Conservation (phyloP, 1,284 basidiomycete species). For the Cryptococcus sp. region DNA sequence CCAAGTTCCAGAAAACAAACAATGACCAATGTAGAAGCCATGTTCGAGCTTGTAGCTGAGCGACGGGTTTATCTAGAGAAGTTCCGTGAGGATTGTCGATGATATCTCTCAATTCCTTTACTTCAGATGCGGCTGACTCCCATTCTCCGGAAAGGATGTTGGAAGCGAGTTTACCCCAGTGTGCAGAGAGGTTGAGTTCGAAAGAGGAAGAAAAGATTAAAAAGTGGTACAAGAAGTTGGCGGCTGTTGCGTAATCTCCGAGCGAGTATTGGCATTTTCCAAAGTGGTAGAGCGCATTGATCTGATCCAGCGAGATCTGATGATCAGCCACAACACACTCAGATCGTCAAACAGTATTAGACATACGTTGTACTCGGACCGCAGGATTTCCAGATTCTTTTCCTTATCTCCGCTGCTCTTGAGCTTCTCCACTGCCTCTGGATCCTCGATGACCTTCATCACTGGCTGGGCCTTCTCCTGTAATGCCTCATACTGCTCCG, state of each 20-base stretch:
- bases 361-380: conserved; percentile 85
- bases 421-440: conserved; percentile 73
- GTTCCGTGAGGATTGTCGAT: conserved; percentile 65
- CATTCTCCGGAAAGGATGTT: conserved; percentile 93
- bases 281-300: conserved; percentile 93
- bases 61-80: conserved; percentile 58
- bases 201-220: conserved; percentile 90
- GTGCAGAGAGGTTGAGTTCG: conserved; percentile 86
- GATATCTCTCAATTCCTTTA: conserved; percentile 85
- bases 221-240: conserved; percentile 98
- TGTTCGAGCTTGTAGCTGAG: conserved; percentile 87
- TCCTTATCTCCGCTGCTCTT: conserved; percentile 84
- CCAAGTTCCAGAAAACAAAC: conserved; percentile 98
- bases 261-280: conserved; percentile 98
- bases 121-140: conserved; percentile 88
- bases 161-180: conserved; percentile 97
- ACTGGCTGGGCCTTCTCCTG: conserved; percentile 88
- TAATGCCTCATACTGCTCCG: conserved; percentile 76
- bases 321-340: conserved; percentile 1
- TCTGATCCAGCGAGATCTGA: conserved; percentile 88
- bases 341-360: background rate
- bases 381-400: conserved; percentile 89
- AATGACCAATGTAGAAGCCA: conserved; percentile 98
- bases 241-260: conserved; percentile 92
- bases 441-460: conserved; percentile 92